Conservation (phyloP, 352 stramenopile genomes). For the Globisporangium splendens region DNA sequence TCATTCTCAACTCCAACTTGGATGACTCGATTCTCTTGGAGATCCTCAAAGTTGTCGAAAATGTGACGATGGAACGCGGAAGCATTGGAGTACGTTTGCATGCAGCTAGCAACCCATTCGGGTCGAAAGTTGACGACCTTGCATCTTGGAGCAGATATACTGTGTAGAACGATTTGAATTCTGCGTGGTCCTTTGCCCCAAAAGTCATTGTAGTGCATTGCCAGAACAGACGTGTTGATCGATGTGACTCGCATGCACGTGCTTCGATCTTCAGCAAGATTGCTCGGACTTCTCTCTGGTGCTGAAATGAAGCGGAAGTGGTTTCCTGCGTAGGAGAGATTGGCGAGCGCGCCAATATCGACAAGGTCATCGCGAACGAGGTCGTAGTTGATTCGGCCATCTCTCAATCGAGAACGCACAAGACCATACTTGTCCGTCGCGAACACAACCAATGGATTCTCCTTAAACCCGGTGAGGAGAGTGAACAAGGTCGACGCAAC, state of each 20-base stretch:
- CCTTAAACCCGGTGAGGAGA: conserved; percentile 17
- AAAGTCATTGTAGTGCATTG: conserved; percentile 36
- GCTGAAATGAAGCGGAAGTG: conserved; percentile 17
- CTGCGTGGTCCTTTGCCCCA: conserved; percentile 28
- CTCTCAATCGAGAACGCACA: conserved; percentile 14
- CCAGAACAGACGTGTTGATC: conserved; percentile 27
- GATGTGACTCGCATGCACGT: conserved; percentile 37
- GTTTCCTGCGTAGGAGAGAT: conserved; percentile 4
- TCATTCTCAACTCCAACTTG: conserved; percentile 8
- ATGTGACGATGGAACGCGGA: conserved; percentile 15
- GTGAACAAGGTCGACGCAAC: conserved; percentile 22
- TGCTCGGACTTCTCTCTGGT: conserved; percentile 24
- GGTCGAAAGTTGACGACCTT: conserved; percentile 27
- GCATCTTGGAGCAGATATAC: conserved; percentile 33
- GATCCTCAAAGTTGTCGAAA: conserved; percentile 20
- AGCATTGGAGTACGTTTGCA: conserved; percentile 7
- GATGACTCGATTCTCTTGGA: conserved; percentile 2
- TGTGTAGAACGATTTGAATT: conserved; percentile 25
- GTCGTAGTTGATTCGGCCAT: conserved; percentile 26
- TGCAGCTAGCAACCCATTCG: conserved; percentile 15
- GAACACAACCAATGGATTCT: conserved; percentile 23
- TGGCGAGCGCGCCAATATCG: conserved; percentile 8
- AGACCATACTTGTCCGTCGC: conserved; percentile 16
- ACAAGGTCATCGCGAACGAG: conserved; percentile 15
- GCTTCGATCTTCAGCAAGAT: conserved; percentile 31